Evolutionary conservation across 257 asterid genomes (phyloP).

Genomic region (Solanum phureja): DNA sequence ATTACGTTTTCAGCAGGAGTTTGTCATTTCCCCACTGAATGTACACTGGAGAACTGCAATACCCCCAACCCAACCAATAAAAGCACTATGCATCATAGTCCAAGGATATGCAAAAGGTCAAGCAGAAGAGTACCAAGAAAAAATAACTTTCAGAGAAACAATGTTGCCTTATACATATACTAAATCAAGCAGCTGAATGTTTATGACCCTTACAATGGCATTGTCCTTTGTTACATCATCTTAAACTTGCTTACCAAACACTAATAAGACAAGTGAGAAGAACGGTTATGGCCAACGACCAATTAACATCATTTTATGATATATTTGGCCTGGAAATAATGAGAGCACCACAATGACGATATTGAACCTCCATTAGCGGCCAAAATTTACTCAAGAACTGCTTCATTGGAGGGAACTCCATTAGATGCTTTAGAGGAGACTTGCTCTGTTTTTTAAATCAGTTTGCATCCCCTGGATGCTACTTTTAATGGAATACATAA

Average conservation of each 20-base stretch:
- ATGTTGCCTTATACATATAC: neutral
- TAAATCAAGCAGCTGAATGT: neutral
- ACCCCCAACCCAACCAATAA: neutral
- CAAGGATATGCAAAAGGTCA: neutral
- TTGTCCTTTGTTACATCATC: neutral
- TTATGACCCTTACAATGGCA: neutral
- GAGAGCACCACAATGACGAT: neutral
- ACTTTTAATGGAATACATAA: neutral
- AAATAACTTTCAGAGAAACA: neutral
- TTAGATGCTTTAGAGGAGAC: neutral
- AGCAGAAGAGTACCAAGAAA: neutral
- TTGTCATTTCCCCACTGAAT: neutral
- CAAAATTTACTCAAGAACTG: neutral
- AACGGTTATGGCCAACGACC: neutral
- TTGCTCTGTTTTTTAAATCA: neutral
- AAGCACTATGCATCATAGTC: neutral
- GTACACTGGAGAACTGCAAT: neutral
- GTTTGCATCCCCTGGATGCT: neutral
- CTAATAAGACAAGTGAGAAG: neutral
- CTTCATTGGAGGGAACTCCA: neutral
- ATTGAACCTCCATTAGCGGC: neutral
- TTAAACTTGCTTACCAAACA: neutral
- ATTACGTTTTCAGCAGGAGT: neutral
- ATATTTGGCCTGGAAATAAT: neutral
- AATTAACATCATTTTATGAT: neutral